Base-by-base conservation (phyloP, 331 rosid genomes). In the Malus hybrid region DNA sequence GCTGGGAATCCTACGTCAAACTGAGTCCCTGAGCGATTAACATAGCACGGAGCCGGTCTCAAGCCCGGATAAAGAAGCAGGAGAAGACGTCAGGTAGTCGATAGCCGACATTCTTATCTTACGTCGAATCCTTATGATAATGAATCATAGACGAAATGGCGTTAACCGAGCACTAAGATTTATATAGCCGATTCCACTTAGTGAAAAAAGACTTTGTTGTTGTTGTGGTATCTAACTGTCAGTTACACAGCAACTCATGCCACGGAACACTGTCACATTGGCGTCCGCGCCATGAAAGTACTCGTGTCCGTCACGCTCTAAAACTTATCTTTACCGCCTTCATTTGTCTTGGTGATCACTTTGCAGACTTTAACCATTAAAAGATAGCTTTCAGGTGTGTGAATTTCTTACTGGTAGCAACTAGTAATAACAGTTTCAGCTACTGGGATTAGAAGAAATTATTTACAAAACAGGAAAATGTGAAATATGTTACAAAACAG, bases 91-190 rank as follows among this genome's bases (percentile, higher is more conserved):
- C 10, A 34, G 0, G 0, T 34, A 34, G 0, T 34, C 9, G 2
- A 34, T 0, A 33, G 2, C 4, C 7, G 7, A 0, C 1, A 33
- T 7, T 6, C 10, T 0, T 34, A 34, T 6, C 3, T 33, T 33
- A 33, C 0, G 8, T 33, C 8, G 8, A 34, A 34, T 34, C 9
- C 0, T 33, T 33, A 34, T 34, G 0, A 7, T 34, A 34, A 34
- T 34, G 9, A 34, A 34, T 34, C 0, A 0, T 34, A 0, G 6
- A 34, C 0, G 39, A 34, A 34, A 34, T 34, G 9, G 1, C 0
- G 0, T 0, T 7, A 34, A 34, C 10, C 3, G 3, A 34, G 0
- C 3, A 0, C 0, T 34, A 34, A 0, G 24, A 24, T 24, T 24
- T 1, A 24, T 24, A 24, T 1, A 24, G 1, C 24, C 24, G 1